Base-by-base conservation (phyloP, 208 protist species). In the Acanthamoeba pearcei region DNA sequence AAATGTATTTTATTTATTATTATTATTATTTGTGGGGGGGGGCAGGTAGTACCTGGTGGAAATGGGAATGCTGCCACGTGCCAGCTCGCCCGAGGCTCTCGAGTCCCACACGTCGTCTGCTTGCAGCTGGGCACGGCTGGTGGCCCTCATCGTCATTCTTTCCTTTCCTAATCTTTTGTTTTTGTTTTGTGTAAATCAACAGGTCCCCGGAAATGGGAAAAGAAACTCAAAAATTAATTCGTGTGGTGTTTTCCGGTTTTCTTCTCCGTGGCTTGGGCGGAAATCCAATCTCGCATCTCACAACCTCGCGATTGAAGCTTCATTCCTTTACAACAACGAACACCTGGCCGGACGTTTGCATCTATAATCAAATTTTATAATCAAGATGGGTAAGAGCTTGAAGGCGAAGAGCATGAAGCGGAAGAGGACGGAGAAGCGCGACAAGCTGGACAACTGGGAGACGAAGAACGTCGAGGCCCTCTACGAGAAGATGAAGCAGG, bases 401-500 rank as follows among this genome's bases (percentile, higher is more conserved):
- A 49, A 51, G 51, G 80, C 80, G 15, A 88, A 88, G 80, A 88
- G 5, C 19, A 60, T 64, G 80, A 88, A 88, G 80, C 19, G 80
- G 53, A 88, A 88, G 80, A 88, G 80, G 80, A 88, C 80, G 51
- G 80, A 88, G 12, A 88, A 88, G 80, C 80, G 80, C 9, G 80
- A 88, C 42, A 88, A 88, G 22, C 22, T 88, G 42, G 80, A 88
- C n/a, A 88, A 88, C 42, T 88, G 80, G 80, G 80, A 88, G 19
- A 35, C 51, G 19, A 88, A 64, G 80, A 88, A 88, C 24, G 24
- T 88, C 53, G 80, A 88, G 27, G 51, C 13, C n/a, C 51, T 88
- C n/a, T 88, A 88, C 80, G 80, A 88, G n/a, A 88, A 88, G 80
- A 88, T 88, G 80, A 88, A 88, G 53, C 27, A 57, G 51, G 42